These are phyloP conservation scores for Globisporangium lucens DNA, from an alignment of 352 stramenopile species.

Conservation along the genomic window DNA sequence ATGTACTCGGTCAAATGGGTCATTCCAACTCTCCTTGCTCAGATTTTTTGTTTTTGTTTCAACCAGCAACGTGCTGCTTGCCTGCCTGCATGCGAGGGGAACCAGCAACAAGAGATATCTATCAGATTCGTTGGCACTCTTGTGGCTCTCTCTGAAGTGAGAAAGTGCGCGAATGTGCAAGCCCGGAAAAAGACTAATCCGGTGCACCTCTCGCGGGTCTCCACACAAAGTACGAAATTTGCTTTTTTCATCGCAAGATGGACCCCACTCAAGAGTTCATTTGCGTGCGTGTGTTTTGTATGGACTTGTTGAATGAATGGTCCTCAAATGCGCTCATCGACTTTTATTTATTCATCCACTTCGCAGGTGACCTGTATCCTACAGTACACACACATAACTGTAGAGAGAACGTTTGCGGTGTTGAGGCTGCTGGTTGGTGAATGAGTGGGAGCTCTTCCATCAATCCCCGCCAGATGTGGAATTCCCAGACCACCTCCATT, in stretches of 20 bases:
- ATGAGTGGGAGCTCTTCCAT: background rate
- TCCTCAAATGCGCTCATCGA: no score
- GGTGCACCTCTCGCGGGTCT: background rate
- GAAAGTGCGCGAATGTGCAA: background rate
- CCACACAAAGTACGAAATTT: no score
- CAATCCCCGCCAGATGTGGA: no score
- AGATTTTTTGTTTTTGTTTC: background rate
- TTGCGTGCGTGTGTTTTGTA: background rate
- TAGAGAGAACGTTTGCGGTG: slow-evolving; percentile 3
- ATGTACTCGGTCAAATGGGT: background rate
- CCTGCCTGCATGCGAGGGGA: background rate
- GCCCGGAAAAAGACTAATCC: background rate
- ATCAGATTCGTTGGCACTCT: background rate
- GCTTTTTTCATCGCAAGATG: background rate
- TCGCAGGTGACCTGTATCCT: background rate
- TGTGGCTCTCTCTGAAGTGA: background rate
- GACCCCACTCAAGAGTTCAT: background rate
- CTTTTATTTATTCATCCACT: no score
- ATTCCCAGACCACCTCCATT: background rate
- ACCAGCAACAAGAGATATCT: background rate
- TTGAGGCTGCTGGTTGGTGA: background rate
- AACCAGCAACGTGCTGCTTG: background rate
- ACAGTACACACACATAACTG: background rate
- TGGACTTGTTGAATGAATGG: no score
- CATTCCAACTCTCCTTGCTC: background rate